Conservation (phyloP, 768 basidiomycete genomes). For the Phaeotremella skinneri region DNA sequence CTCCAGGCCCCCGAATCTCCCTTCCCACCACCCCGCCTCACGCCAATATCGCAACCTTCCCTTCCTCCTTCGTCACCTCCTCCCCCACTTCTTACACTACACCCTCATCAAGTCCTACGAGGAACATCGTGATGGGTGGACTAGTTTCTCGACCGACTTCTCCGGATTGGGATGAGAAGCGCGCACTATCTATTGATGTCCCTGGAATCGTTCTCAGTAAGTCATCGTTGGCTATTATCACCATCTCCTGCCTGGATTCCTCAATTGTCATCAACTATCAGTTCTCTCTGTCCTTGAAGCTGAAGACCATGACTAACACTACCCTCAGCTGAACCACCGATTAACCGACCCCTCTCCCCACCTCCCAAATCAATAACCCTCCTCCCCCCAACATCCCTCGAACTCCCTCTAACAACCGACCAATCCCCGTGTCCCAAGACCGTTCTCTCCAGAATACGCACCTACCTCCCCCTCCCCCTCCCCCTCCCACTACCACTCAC, state of each 20-base stretch:
- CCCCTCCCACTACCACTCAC: not conserved
- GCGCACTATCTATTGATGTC: constrained; percentile 13
- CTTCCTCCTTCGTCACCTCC: not conserved
- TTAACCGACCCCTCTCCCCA: constrained; percentile 14
- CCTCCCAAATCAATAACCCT: constrained; percentile 26
- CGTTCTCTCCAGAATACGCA: constrained; percentile 11
- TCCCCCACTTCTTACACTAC: not conserved
- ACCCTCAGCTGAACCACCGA: constrained; percentile 16
- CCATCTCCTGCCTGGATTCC: not conserved
- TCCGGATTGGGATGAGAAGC: constrained; percentile 14
- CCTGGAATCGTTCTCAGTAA: constrained; percentile 23
- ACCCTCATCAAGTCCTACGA: not conserved
- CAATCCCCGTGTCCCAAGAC: constrained; percentile 9
- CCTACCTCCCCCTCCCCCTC: constrained; percentile 17
- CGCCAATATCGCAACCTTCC: not conserved
- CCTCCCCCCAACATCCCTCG: constrained; percentile 18
- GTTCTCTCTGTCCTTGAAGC: not conserved
- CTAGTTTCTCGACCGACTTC: constrained; percentile 13
- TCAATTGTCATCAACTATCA: no score
- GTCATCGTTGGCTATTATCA: constrained; percentile 4
- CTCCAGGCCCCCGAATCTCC: not conserved
- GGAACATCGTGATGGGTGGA: constrained; percentile 14
- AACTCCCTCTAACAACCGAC: constrained; percentile 9
- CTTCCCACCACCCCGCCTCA: not conserved
- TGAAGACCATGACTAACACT: not conserved